These are phyloP conservation scores for Epichloe amarillans DNA, from an alignment of 2,329 filamentous ascomycete genomes.

Conservation along the genomic window DNA sequence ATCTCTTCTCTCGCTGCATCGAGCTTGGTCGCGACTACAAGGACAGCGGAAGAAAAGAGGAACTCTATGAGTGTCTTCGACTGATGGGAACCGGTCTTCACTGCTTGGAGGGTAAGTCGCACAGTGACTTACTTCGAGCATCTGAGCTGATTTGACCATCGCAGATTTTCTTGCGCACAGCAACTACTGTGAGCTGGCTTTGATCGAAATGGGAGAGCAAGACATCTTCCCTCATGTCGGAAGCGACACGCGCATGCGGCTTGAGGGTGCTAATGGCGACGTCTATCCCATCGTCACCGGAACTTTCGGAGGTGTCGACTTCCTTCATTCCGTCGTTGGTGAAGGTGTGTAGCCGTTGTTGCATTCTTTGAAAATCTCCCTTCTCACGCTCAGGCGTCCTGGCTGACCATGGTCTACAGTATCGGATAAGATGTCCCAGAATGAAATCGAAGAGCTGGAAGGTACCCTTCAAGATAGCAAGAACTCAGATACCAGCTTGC, in stretches of 20 bases:
- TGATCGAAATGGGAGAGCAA: conserved; percentile 73
- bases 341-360: conserved; percentile 32
- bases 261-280: conserved; percentile 48
- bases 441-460: conserved; percentile 79
- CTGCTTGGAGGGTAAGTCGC: conserved; percentile 57
- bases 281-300: conserved; percentile 82
- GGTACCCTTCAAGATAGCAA: conserved; percentile 58
- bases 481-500: conserved; percentile 54
- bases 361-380: background rate
- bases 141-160: conserved; percentile 6
- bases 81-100: conserved; percentile 80
- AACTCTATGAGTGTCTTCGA: conserved; percentile 76
- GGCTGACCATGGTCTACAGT: conserved; percentile 30
- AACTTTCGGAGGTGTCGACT: conserved; percentile 90
- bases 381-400: background rate
- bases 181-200: conserved; percentile 79
- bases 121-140: background rate
- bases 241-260: conserved; percentile 52
- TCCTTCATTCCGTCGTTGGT: conserved; percentile 73
- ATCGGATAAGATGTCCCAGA: conserved; percentile 81
- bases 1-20: conserved; percentile 60
- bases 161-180: conserved; percentile 82
- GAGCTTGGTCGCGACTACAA: conserved; percentile 65
- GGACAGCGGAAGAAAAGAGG: conserved; percentile 43
- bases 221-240: conserved; percentile 83